A percentile compares a stretch with the other conserved stretches of the same genome.
These are phyloP conservation scores for Eutrema yunnanense DNA, from an alignment of 345 rosid species.

Conservation along the genomic window DNA sequence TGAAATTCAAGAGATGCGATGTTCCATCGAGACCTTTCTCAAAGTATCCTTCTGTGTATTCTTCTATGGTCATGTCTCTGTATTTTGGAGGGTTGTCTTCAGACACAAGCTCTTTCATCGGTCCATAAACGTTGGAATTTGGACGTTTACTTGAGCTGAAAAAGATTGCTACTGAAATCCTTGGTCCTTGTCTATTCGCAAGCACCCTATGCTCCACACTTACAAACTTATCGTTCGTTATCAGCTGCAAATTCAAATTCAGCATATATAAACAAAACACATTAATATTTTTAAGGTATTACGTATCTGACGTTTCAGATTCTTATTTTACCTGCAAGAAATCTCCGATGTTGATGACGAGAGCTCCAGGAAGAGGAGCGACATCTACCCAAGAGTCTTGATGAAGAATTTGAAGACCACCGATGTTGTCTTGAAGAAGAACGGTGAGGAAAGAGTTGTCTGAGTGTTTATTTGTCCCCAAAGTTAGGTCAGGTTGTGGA, in stretches of 20 bases:
- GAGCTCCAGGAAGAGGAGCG: slow-evolving; percentile 29
- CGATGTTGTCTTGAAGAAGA: slow-evolving; percentile 41
- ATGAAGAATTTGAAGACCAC: slow-evolving; percentile 45
- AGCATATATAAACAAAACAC: background rate
- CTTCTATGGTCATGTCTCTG: slow-evolving; percentile 16
- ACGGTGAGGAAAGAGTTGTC: slow-evolving; percentile 35
- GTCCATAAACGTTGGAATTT: slow-evolving; percentile 27
- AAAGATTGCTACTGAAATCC: slow-evolving; percentile 42
- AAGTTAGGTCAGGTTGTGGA: slow-evolving; percentile 44
- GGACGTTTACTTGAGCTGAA: slow-evolving; percentile 4
- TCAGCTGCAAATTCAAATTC: slow-evolving; percentile 22
- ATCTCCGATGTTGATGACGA: slow-evolving; percentile 37
- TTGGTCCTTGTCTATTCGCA: slow-evolving; percentile 29
- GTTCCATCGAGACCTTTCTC: slow-evolving; percentile 31
- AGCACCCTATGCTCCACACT: slow-evolving; percentile 37
- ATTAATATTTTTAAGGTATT: too few species aligned
- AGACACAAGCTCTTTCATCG: slow-evolving; percentile 37
- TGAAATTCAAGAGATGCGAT: slow-evolving; percentile 22
- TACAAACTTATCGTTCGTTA: slow-evolving; percentile 38
- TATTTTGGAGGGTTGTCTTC: slow-evolving; percentile 39
- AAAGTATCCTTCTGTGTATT: slow-evolving; percentile 4
- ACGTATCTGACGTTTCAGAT: background rate
- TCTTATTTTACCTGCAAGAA: slow-evolving; percentile 25
- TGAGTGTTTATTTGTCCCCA: slow-evolving; percentile 30
- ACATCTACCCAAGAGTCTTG: slow-evolving; percentile 34